A percentile compares a stretch with the other conserved stretches of the same genome.
phyloP scores from a whole-genome alignment of 148 eudicot species.

The Agrostemma githago region DNA sequence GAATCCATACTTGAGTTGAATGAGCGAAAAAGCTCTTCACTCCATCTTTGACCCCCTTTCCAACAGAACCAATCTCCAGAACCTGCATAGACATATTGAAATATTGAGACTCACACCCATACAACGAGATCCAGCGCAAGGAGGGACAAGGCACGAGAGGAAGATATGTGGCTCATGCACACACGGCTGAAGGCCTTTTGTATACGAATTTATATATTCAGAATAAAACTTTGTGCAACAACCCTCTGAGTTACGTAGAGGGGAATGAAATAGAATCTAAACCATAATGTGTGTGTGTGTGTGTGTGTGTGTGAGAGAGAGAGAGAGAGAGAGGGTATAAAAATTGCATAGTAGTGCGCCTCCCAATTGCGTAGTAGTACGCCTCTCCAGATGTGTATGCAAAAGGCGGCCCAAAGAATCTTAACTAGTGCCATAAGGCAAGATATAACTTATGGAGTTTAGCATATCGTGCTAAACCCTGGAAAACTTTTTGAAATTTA shows the following conservation, averaged over 20 bases:
- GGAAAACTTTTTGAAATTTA: not conserved
- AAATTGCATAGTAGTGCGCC: not conserved
- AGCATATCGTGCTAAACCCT: not conserved
- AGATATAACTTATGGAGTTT: not conserved
- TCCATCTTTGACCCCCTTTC: conserved; percentile 59
- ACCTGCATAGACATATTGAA: conserved; percentile 39
- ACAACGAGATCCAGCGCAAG: not conserved
- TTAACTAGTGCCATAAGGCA: not conserved
- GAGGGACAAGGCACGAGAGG: not conserved
- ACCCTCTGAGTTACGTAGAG: not conserved
- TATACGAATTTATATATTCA: not conserved
- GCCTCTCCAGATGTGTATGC: not conserved
- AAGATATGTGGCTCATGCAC: not conserved
- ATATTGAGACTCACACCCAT: not conserved
- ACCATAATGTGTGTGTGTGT: not conserved
- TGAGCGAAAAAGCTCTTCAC: conserved; percentile 64
- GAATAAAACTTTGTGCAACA: not conserved
- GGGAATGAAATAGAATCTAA: not conserved
- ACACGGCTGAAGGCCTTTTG: not conserved
- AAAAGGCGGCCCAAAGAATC: not conserved
- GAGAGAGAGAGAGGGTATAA: not conserved
- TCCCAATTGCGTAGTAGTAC: not conserved
- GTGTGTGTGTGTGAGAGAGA: not conserved
- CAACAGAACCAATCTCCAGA: conserved; percentile 89
- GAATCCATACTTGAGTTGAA: conserved; percentile 55